Evolutionary conservation across 2,329 filamentous ascomycete genomes (phyloP), one percentile per base, ranked within the genome.

Genomic region (Xylariaceae sp.): DNA sequence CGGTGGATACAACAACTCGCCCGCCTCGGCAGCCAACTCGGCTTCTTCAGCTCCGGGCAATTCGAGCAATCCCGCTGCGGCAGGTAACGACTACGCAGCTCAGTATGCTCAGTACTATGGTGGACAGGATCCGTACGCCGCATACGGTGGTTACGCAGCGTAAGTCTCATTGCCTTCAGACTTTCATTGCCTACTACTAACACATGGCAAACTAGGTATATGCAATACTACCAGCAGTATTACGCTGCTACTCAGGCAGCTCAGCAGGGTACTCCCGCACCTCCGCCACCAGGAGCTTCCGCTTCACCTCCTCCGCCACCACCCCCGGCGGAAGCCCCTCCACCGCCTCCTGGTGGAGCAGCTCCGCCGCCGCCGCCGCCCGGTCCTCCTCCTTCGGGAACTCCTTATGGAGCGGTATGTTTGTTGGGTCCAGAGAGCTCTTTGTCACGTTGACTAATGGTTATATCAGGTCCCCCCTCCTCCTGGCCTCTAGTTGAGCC

Each of bases 101-200:
- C 89, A 93, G 70, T 95, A 95, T 72, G 88, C 89, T 2, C 88
- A 92, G 72, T 94, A 95, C 73, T 93, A 92, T 62, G 81, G 80
- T 63, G 80, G 80, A 57, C 78, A 83, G 63, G 91, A 97, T 69
- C 93, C 92, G 0, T 97, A 97, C 73, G 91, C 91, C 48, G 86
- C 89, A 7, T 97, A 94, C 67, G 93, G 93, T 63, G 93, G 93
- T 57, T 97, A 94, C 74, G 83, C 87, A 67, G 89, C 88, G 77
- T 90, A 82, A 71, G 79, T 72, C 13, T 17, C 34, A 50, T 47
- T 15, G 41, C 8, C 34, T 5, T 34, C 9, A 11, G 15, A 4
- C 18, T 55, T 45, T 2, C 8, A 23, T n/a, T 30, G 3, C 23
- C n/a, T 52, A 6, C 58, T 60, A 58, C 58, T 60, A 58, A 62